Evolutionary conservation across 208 protist genomes (phyloP).

Genomic region (Kentomonas sorsogonicus): DNA sequence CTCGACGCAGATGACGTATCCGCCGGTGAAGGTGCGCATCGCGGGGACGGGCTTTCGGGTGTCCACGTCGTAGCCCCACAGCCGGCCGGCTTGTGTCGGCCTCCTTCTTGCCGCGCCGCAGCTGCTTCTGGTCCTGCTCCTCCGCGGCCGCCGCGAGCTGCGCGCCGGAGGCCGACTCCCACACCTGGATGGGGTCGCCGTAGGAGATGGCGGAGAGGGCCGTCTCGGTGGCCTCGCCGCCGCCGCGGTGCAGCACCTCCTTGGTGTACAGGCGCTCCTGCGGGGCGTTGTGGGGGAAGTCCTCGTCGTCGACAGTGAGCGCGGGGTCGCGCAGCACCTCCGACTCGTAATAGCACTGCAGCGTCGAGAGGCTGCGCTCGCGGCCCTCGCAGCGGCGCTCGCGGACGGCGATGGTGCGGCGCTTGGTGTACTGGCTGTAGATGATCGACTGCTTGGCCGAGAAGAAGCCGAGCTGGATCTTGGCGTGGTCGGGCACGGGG

Average conservation of each 20-base stretch:
- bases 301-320: constrained; percentile 67
- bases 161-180: constrained; percentile 34
- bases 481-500: constrained; percentile 38
- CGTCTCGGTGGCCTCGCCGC: constrained; percentile 33
- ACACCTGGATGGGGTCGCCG: constrained; percentile 82
- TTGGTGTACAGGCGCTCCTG: constrained; percentile 49
- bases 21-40: constrained; percentile 67
- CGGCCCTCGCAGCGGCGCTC: constrained; percentile 27
- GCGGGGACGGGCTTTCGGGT: constrained; percentile 68
- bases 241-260: constrained; percentile 24
- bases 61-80: constrained; percentile 71
- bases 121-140: not conserved
- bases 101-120: constrained; percentile 6
- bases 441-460: constrained; percentile 77
- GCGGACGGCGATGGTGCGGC: constrained; percentile 28
- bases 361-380: constrained; percentile 32
- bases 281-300: constrained; percentile 57
- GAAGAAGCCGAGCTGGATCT: constrained; percentile 83
- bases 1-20: constrained; percentile 48
- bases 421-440: constrained; percentile 4
- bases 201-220: constrained; percentile 61
- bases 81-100: constrained; percentile 31
- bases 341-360: constrained; percentile 72
- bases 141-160: constrained; percentile 1
- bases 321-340: constrained; percentile 47